phyloP scores from a whole-genome alignment of 345 rosid species.

The Syzygium aromaticum region DNA sequence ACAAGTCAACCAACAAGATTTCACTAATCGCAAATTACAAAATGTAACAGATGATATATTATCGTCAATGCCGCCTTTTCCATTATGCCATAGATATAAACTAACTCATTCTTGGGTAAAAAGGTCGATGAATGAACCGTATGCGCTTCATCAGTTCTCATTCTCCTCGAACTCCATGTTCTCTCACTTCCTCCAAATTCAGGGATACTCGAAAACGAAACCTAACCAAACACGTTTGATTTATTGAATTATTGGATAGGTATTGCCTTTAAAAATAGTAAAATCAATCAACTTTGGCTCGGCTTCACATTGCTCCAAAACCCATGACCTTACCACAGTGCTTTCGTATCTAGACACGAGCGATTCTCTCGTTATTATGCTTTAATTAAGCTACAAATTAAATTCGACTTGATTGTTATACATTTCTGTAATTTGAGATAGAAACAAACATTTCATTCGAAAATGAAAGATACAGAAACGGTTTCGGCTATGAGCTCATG shows the following conservation, averaged over 20 bases:
- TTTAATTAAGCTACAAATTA: not conserved
- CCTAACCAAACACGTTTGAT: not conserved
- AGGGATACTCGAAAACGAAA: not conserved
- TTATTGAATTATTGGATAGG: not conserved
- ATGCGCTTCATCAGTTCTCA: not conserved
- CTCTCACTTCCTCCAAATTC: not conserved
- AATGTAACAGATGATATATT: not conserved
- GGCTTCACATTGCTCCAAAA: not conserved
- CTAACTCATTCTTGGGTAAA: not conserved
- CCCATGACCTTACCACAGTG: not conserved
- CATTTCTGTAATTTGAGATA: not conserved
- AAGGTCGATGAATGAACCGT: too few species aligned
- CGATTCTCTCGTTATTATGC: not conserved
- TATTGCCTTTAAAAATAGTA: not conserved
- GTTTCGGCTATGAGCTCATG: not conserved
- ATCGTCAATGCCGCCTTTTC: not conserved
- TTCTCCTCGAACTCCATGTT: not conserved
- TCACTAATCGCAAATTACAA: not conserved
- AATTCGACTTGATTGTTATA: not conserved
- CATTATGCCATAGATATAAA: not conserved
- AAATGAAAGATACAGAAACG: not conserved
- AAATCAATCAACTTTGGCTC: not conserved
- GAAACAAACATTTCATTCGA: not conserved
- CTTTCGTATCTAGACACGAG: not conserved
- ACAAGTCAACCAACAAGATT: not conserved